Conservation (phyloP, 805 yeast species). For the Scheffersomyces amazonensis region DNA sequence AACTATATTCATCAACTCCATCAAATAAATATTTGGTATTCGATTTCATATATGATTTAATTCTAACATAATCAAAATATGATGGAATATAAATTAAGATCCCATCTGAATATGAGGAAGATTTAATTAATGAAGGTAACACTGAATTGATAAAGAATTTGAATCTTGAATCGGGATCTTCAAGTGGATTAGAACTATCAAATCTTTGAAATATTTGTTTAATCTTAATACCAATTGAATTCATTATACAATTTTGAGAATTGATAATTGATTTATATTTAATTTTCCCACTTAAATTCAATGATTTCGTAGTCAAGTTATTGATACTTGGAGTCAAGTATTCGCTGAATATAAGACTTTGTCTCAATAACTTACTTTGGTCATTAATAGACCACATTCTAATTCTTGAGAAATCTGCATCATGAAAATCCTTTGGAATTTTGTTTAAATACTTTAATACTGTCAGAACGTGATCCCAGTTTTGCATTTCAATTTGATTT, state of each 20-base stretch:
- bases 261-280: conserved; percentile 49
- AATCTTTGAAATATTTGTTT: conserved; percentile 73
- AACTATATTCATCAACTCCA: conserved; percentile 79
- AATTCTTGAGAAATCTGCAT: conserved; percentile 86
- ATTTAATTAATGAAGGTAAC: conserved; percentile 66
- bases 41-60: conserved; percentile 65
- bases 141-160: conserved; percentile 71
- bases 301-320: conserved; percentile 49
- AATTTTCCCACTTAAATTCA: conserved; percentile 59
- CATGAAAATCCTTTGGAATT: conserved; percentile 73
- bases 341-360: conserved; percentile 73
- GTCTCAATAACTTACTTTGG: conserved; percentile 69
- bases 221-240: conserved; percentile 62
- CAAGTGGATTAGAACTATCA: conserved; percentile 48
- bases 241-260: conserved; percentile 53
- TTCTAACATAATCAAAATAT: conserved; percentile 79
- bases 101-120: conserved; percentile 68
- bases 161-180: conserved; percentile 82
- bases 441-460: conserved; percentile 66
- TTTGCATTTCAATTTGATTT: conserved; percentile 86
- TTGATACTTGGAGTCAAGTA: conserved; percentile 80
- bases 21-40: conserved; percentile 65
- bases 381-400: conserved; percentile 92
- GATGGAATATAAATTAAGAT: conserved; percentile 78
- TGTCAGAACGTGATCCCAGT: conserved; percentile 79